Evolutionary conservation across 495 filamentous ascomycete species (phyloP).

Genomic region (Corynascus novoguineensis): DNA sequence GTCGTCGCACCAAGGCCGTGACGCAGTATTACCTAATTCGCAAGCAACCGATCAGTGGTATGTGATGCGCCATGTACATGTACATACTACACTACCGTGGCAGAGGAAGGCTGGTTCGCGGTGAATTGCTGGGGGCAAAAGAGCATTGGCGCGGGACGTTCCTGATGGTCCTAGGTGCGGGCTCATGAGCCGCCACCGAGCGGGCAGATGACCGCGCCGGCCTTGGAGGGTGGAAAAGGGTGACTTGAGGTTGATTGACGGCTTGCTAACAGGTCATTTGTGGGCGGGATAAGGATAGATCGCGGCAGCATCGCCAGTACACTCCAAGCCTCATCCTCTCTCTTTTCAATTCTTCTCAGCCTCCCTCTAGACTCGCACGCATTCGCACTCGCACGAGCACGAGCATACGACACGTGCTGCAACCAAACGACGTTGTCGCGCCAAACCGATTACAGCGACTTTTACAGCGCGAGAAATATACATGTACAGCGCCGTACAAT

Average conservation of each 20-base stretch:
- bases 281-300: neutral
- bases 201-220: slow-evolving; percentile 9
- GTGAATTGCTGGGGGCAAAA: neutral
- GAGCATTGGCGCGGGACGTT: neutral
- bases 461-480: too few relatives aligned
- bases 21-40: neutral
- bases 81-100: neutral
- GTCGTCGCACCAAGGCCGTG: neutral
- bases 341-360: neutral
- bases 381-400: too few relatives aligned
- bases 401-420: too few relatives aligned
- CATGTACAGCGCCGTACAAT: too few relatives aligned
- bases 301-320: neutral
- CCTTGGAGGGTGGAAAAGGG: too few relatives aligned
- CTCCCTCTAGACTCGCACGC: too few relatives aligned
- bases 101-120: neutral
- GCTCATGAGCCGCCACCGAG: slow-evolving; percentile 1
- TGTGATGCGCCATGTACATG: too few relatives aligned
- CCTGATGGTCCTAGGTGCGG: slow-evolving; percentile 3
- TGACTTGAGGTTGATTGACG: neutral
- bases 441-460: too few relatives aligned
- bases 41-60: too few relatives aligned
- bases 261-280: neutral
- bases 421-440: too few relatives aligned
- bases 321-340: too few relatives aligned